These are phyloP conservation scores for Sarocladium kiliense DNA, from an alignment of 2,329 filamentous ascomycete genomes.

Conservation along the genomic window DNA sequence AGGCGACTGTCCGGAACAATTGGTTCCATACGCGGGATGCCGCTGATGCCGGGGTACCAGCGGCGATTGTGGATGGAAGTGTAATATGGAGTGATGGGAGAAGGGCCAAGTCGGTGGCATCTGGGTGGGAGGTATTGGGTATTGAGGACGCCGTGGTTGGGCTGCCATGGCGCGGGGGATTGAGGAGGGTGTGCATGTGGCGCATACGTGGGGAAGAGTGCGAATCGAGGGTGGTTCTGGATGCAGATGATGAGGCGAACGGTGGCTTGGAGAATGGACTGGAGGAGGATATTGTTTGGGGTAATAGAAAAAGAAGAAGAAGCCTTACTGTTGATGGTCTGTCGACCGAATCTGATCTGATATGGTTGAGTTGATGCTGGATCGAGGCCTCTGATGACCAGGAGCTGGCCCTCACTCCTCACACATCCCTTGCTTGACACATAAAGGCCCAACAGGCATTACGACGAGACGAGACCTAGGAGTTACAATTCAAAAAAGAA, in stretches of 20 bases:
- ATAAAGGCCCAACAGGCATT: too few species aligned
- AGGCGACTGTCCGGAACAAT: neutral
- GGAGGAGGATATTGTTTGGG: too few species aligned
- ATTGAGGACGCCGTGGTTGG: neutral
- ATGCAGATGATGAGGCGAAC: neutral
- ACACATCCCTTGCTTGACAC: too few species aligned
- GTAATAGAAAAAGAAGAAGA: too few species aligned
- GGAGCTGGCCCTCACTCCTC: too few species aligned
- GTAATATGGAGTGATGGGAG: neutral
- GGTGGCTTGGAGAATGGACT: too few species aligned
- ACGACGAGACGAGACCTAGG: too few species aligned
- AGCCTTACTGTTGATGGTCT: too few species aligned
- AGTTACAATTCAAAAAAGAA: too few species aligned
- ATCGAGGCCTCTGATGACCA: too few species aligned
- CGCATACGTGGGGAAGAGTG: neutral
- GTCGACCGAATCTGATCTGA: too few species aligned
- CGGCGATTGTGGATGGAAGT: neutral
- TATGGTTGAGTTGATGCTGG: too few species aligned
- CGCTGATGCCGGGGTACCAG: neutral
- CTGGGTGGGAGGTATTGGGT: constrained; percentile 1
- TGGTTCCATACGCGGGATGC: neutral
- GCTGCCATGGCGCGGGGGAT: neutral
- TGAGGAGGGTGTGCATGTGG: neutral
- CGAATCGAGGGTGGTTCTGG: neutral
- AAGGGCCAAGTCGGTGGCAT: neutral